Base-by-base conservation (phyloP, 2,329 filamentous ascomycete species). In the Talaromyces sp. region DNA sequence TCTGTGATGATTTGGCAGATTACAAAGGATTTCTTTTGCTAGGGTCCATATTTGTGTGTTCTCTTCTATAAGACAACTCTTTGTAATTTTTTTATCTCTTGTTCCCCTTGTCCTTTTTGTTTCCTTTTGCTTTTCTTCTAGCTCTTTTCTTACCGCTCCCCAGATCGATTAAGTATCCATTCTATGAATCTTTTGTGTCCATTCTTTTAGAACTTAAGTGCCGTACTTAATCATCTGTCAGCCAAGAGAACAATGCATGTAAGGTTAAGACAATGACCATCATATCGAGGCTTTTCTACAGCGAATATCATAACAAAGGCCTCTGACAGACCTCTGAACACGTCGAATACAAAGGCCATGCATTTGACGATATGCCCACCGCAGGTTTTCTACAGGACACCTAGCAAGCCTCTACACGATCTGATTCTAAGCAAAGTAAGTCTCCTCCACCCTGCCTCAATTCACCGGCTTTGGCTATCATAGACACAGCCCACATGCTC, bases 11-110 rank as follows among this genome's bases (percentile, higher is more conserved):
- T 52, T 56, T 48, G 54, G 36, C 41, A 56, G 43, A 50, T 48
- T 48, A 56, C 41, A 56, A 50, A 56, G 39, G 43, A 40, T 33
- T 56, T 28, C 19, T 56, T 39, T 56, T 41, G 33, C 36, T 40
- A 56, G 43, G 33, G 54, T 56, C 36, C 33, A 50, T 50, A 41
- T 56, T 35, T 56, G 33, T 46, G 43, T 56, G 54, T 50, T 40
- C 35, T 56, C 36, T 56, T 41, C 41, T 40, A 40, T 50, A 41
- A 56, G 54, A 56, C 54, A 43, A 56, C 43, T 50, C 43, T 50
- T 48, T 56, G 54, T 56, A 50, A 56, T 56, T 50, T 56, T 54
- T 54, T 39, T 56, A 56, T 40, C 33, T 50, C 22, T 39, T 48
- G 45, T 56, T 25, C 39, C 22, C 40, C 28, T 45, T 55, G 37